Base-by-base conservation (phyloP, 2,329 filamentous ascomycete genomes). In the Samsoniella hepiali region DNA sequence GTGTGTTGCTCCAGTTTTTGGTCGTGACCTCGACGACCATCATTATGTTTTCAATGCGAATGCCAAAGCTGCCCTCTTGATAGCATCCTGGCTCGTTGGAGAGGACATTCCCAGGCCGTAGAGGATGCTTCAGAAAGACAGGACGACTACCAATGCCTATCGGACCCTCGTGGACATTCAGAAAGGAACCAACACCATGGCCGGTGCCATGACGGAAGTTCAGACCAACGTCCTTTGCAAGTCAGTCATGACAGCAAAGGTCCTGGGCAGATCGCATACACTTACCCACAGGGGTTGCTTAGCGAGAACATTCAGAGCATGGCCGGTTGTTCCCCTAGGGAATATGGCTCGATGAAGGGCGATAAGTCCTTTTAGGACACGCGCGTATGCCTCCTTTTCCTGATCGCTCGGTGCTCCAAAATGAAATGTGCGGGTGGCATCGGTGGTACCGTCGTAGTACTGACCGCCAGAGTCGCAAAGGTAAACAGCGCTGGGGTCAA, bases 21-120 rank as follows among this genome's bases (percentile, higher is more conserved):
- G 44, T 45, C 44, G 3, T 22, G 44, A 27, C 44, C 13, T n/a
- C 22, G 17, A 45, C 44, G n/a, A 45, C 17, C 17, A 27, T 1
- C 13, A 45, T 45, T 3, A 45, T 45, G 9, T 45, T 99, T 77
- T 99, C 95, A 71, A 97, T 97, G n/a, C 95, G 89, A 68, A 99
- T 95, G n/a, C 95, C 95, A 72, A 96, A 99, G 44, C 88, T 87
- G 54, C 93, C 93, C 70, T 99, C 95, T 75, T 98, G 93, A 74
- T 99, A 99, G 78, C 93, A 99, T 34, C 95, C 95, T 1, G 95
- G 95, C 76, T 99, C 93, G 71, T 97, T 92, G 2, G 94, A 98
- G 60, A 98, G 87, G 47, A 99, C 94, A 70, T 99, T 97, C 51
- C 95, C 95, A n/a, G 91, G 83, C 0, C 91, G 86, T 36, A 99